These are phyloP conservation scores for Pestalotiopsis sp. DNA, from an alignment of 2,329 filamentous ascomycete genomes.

Conservation along the genomic window DNA sequence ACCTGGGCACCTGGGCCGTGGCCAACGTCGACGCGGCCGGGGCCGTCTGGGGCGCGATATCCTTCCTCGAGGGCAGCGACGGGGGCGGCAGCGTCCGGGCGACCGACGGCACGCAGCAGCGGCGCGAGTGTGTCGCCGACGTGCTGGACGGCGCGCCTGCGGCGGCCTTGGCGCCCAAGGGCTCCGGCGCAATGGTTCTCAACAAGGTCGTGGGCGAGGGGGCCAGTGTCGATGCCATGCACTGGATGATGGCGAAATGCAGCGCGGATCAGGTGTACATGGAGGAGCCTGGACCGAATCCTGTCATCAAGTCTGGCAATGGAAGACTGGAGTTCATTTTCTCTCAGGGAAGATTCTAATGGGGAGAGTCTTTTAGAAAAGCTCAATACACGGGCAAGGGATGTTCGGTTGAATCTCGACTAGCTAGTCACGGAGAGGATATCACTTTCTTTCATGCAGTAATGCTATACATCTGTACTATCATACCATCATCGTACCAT, in stretches of 20 bases:
- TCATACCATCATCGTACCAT: too few species aligned
- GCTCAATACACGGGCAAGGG: too few species aligned
- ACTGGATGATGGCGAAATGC: slow-evolving; percentile 21
- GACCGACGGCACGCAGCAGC: slow-evolving; percentile 18
- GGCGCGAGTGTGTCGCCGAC: slow-evolving; percentile 22
- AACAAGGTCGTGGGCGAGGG: slow-evolving; percentile 24
- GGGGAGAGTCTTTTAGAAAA: neutral
- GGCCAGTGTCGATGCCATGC: slow-evolving; percentile 20
- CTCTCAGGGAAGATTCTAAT: slow-evolving; percentile 2
- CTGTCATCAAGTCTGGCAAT: slow-evolving; percentile 26
- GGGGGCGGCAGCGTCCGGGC: slow-evolving; percentile 22
- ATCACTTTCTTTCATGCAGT: neutral
- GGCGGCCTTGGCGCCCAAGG: slow-evolving; percentile 22
- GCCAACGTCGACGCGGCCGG: slow-evolving; percentile 22
- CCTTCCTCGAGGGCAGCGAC: slow-evolving; percentile 26
- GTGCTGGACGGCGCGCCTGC: slow-evolving; percentile 20
- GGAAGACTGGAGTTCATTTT: slow-evolving; percentile 25
- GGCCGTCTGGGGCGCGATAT: slow-evolving; percentile 24
- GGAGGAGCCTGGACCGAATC: slow-evolving; percentile 19
- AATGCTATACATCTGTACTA: too few species aligned
- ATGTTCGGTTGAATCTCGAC: neutral
- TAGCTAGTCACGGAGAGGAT: neutral
- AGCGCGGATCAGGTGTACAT: slow-evolving; percentile 22
- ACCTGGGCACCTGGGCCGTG: slow-evolving; percentile 28
- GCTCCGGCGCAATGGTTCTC: slow-evolving; percentile 23